phyloP scores from a whole-genome alignment of 2,329 filamentous ascomycete species.

The Ustilaginoidea virens region DNA sequence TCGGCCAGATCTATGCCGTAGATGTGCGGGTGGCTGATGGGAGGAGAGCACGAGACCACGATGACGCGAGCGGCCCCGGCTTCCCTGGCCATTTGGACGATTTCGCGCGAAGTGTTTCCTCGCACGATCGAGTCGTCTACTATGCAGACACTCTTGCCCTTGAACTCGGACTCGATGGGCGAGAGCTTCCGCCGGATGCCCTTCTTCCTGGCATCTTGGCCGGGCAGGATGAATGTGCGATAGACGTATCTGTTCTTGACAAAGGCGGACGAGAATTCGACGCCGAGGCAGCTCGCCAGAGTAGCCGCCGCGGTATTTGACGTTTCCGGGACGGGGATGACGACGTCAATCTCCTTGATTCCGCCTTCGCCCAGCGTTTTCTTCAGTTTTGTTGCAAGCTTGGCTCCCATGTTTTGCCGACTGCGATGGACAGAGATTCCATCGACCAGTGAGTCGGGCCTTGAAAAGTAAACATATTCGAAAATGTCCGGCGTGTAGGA shows the following conservation, averaged over 20 bases:
- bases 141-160: conserved; percentile 62
- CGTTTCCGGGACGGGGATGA: conserved; percentile 64
- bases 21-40: conserved; percentile 75
- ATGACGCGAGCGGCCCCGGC: conserved; percentile 69
- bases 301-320: conserved; percentile 66
- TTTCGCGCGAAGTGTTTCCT: conserved; percentile 23
- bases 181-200: conserved; percentile 82
- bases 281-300: conserved; percentile 59
- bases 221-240: conserved; percentile 6
- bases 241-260: conserved; percentile 49
- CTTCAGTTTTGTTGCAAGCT: conserved; percentile 59
- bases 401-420: conserved; percentile 73
- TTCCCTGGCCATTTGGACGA: conserved; percentile 58
- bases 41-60: conserved; percentile 69
- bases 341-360: conserved; percentile 63
- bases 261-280: conserved; percentile 67
- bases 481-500: conserved; percentile 67
- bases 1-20: conserved; percentile 32
- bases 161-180: conserved; percentile 73
- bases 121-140: conserved; percentile 87
- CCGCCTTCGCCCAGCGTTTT: conserved; percentile 51
- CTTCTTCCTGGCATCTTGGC: conserved; percentile 44
- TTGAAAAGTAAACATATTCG: conserved; percentile 76
- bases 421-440: conserved; percentile 77
- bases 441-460: conserved; percentile 71